These are phyloP conservation scores for Poteriospumella lacustris DNA, from an alignment of 108 stramenopile genomes.

Conservation along the genomic window DNA sequence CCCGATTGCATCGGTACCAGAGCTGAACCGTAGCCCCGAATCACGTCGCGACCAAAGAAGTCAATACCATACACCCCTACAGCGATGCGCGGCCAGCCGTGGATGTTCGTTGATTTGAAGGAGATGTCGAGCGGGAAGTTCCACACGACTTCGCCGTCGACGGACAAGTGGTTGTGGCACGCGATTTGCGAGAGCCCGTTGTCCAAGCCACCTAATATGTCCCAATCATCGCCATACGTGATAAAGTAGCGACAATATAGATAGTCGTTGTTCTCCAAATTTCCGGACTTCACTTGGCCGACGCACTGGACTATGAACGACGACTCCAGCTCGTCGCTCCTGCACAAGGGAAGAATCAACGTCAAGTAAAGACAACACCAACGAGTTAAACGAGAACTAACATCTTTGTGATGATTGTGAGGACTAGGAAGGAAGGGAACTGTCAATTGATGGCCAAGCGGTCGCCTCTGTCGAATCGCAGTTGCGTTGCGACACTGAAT, in stretches of 20 bases:
- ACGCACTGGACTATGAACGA: neutral
- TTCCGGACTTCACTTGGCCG: constrained; percentile 56
- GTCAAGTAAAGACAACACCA: no score
- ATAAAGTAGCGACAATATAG: constrained; percentile 71
- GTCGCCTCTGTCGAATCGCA: no score
- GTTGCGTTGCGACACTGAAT: no score
- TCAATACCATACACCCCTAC: constrained; percentile 67
- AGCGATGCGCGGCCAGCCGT: constrained; percentile 77
- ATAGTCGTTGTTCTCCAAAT: constrained; percentile 53
- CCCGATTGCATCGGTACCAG: constrained; percentile 64
- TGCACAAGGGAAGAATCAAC: no score
- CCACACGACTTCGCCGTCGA: constrained; percentile 62
- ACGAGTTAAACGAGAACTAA: no score
- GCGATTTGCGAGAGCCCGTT: constrained; percentile 55
- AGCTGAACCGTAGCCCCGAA: constrained; percentile 69
- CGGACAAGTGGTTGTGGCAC: constrained; percentile 36
- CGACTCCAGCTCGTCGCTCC: neutral
- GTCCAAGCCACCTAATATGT: constrained; percentile 60
- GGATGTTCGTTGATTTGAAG: constrained; percentile 69
- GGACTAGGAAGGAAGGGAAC: no score
- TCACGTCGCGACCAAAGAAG: constrained; percentile 65
- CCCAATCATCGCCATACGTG: constrained; percentile 71
- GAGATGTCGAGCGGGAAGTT: constrained; percentile 76
- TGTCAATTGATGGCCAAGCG: no score
- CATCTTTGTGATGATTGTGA: no score